A percentile compares a stretch with the other conserved stretches of the same genome.
These are phyloP conservation scores for Mortierella claussenii DNA, from an alignment of 192 early-diverging fungal species.

Conservation along the genomic window DNA sequence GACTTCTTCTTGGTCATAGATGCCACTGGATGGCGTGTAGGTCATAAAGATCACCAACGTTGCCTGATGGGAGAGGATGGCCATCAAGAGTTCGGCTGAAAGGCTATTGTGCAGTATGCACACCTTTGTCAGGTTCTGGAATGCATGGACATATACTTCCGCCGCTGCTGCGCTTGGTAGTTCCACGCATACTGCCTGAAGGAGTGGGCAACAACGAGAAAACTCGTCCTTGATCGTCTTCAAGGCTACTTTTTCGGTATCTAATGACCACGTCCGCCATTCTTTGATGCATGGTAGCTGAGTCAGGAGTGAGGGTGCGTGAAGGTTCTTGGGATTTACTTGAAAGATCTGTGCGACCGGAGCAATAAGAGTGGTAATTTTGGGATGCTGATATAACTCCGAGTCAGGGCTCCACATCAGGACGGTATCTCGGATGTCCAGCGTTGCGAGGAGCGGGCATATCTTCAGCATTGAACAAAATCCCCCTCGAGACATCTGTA, in stretches of 20 bases:
- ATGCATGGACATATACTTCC: background rate
- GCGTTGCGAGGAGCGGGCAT: background rate
- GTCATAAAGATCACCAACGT: background rate
- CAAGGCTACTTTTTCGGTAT: background rate
- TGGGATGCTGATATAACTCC: background rate
- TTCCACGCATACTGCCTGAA: background rate
- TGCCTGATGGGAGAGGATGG: background rate
- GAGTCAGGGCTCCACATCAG: background rate
- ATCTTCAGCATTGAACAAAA: background rate
- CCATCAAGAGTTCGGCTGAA: slow-evolving; percentile 1
- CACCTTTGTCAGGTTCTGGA: background rate
- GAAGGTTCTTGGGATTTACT: background rate
- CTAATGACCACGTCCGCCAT: background rate
- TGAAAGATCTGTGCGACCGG: background rate
- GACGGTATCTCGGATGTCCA: background rate
- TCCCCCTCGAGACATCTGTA: background rate
- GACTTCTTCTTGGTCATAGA: background rate
- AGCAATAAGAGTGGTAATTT: background rate
- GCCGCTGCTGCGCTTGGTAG: background rate
- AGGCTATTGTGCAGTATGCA: background rate
- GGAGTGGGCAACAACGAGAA: background rate
- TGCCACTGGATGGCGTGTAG: background rate
- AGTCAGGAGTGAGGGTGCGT: background rate
- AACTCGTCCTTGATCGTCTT: background rate
- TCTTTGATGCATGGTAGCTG: slow-evolving; percentile 5